Evolutionary conservation across 169 alveolate genomes (phyloP), one percentile per base, ranked within the genome.

Genomic region (Plasmodium vinckei): DNA sequence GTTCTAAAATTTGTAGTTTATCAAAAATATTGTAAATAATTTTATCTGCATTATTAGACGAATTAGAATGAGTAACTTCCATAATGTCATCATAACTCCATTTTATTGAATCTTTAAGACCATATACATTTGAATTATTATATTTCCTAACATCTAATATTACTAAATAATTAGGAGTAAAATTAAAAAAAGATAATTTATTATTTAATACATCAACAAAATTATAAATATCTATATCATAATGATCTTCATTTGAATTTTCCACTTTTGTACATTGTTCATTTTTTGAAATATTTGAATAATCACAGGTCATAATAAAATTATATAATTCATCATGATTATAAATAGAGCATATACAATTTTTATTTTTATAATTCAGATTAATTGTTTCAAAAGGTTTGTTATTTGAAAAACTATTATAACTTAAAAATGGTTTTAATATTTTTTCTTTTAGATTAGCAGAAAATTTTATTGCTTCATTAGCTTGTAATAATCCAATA

Each of bases 401-500:
- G 13, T 46, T 60, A 63, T 56, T 70, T 59, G 93, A 69, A 15
- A 70, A 56, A 17, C 94, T 73, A 47, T 93, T 92, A 42, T 91
- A 93, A 15, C 82, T 79, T 44, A 93, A 46, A 94, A 92, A 84
- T 25, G 72, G 60, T 33, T 90, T 91, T 42, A 87, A 79, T 7
- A 53, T 88, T 56, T 93, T 87, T 19, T 65, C n/a, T 10, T 84
- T 25, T 39, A 70, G 53, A 42, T 92, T 91, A 27, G 94, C 73
- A 13, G 94, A 84, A 0, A 93, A 21, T 47, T 93, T 93, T 5
- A 93, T 67, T 17, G 87, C 95, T 79, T 93, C 96, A 57, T 92
- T 93, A 9, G 96, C 94, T 72, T 93, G 96, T 49, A 93, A 70
- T 27, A 92, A 42, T 15, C 96, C 96, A 33, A 93, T 63, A 46